Evolutionary conservation across 2,329 filamentous ascomycete genomes (phyloP).

Genomic region (Gyromitra esculenta): DNA sequence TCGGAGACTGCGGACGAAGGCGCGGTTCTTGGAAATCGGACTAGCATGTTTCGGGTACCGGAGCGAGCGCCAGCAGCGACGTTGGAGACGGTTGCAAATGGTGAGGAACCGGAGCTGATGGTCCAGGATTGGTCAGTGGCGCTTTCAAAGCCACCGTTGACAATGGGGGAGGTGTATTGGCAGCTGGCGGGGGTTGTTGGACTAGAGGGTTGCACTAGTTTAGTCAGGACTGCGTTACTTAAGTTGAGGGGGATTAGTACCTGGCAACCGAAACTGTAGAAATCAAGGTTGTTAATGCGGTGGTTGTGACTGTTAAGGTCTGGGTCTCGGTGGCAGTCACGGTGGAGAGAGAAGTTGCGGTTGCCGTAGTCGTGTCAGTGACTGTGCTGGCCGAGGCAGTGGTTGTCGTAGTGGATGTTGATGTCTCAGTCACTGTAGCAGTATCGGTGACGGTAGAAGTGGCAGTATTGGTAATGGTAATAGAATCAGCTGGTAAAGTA

Average conservation of each 20-base stretch:
- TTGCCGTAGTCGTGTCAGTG: background rate
- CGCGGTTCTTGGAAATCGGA: background rate
- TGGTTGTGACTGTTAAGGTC: background rate
- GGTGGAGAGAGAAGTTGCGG: background rate
- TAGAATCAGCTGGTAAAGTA: background rate
- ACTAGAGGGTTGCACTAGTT: background rate
- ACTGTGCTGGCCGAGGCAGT: no score
- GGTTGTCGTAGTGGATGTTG: no score
- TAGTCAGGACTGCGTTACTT: background rate
- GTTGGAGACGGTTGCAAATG: background rate
- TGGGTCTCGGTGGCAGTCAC: background rate
- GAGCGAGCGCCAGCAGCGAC: background rate
- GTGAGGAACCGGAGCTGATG: background rate
- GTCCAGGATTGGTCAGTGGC: conserved; percentile 1
- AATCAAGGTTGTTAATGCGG: background rate
- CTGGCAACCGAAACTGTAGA: background rate
- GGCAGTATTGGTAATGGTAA: background rate
- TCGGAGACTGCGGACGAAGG: background rate
- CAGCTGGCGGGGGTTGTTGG: background rate
- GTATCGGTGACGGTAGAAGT: background rate
- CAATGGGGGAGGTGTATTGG: conserved; percentile 9
- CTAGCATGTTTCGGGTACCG: background rate
- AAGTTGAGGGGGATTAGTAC: background rate
- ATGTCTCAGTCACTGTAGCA: background rate
- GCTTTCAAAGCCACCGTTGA: conserved; percentile 16